Percentiles rank a stretch among this genome's conserved stretches.
Evolutionary conservation across 371 early-diverging fungal species (phyloP).

Genomic region (Parasitella parasitica): DNA sequence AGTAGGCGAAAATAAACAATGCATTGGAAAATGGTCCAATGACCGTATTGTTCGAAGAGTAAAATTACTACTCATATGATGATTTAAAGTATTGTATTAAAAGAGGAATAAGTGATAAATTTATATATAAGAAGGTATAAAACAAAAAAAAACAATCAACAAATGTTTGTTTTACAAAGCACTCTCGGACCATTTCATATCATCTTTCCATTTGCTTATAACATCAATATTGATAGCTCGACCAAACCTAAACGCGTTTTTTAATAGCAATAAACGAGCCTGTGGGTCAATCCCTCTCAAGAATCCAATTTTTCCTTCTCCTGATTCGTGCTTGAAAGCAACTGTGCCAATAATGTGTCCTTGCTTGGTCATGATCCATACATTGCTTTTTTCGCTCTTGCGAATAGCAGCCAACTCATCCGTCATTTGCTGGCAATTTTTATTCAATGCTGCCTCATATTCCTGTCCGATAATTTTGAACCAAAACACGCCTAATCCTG

Average conservation of each 20-base stretch:
- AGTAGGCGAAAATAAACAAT: conserved; percentile 42
- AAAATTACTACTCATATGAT: conserved; percentile 19
- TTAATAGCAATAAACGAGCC: conserved; percentile 33
- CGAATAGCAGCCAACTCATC: neutral
- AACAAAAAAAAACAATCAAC: neutral
- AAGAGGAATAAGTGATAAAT: neutral
- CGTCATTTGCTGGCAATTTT: neutral
- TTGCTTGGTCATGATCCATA: conserved; percentile 38
- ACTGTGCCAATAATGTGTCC: conserved; percentile 28
- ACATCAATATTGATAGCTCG: conserved; percentile 39
- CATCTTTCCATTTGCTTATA: conserved; percentile 32
- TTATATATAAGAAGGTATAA: neutral
- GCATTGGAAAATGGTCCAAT: conserved; percentile 23
- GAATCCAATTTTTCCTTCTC: conserved; percentile 40
- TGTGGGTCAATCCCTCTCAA: conserved; percentile 31
- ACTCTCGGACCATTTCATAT: conserved; percentile 30
- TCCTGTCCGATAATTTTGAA: conserved; percentile 20
- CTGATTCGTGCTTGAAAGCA: conserved; percentile 22
- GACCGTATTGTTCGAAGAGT: conserved; percentile 12
- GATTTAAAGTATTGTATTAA: neutral
- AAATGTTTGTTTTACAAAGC: conserved; percentile 15
- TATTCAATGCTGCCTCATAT: conserved; percentile 2
- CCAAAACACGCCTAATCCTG: conserved; percentile 34
- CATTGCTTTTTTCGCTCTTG: conserved; percentile 26
- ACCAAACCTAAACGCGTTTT: conserved; percentile 41